A percentile compares a stretch with the other conserved stretches of the same genome.
Conservation (phyloP, 371 early-diverging fungal species). For the Massospora cicadina region DNA sequence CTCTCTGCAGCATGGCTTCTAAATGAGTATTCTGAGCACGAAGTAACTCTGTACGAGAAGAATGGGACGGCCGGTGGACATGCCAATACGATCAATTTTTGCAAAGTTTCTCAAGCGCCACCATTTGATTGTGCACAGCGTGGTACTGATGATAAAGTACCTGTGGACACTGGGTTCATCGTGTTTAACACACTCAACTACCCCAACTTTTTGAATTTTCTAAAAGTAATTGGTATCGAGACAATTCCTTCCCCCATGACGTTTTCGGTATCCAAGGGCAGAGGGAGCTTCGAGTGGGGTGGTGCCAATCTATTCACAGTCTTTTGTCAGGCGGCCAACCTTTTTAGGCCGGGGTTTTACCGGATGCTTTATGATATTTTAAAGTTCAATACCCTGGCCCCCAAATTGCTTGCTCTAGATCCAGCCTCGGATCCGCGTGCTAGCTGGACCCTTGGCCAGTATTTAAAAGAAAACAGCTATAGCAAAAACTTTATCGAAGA, state of each 20-base stretch:
- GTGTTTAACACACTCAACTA: constrained; percentile 34
- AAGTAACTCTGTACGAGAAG: constrained; percentile 30
- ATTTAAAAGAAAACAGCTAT: constrained; percentile 23
- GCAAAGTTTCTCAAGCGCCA: constrained; percentile 12
- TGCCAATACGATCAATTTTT: constrained; percentile 33
- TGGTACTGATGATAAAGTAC: constrained; percentile 14
- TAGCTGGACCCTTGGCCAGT: constrained; percentile 22
- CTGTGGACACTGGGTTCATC: constrained; percentile 50
- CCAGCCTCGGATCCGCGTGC: constrained; percentile 10
- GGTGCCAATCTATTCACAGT: constrained; percentile 27
- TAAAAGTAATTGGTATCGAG: constrained; percentile 22
- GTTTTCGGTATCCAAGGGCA: constrained; percentile 31
- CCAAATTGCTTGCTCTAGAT: constrained; percentile 14
- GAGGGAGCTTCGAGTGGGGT: constrained; percentile 43
- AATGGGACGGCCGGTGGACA: constrained; percentile 34
- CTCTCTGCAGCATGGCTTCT: constrained; percentile 31
- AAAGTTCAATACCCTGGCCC: constrained; percentile 29
- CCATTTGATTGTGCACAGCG: background rate
- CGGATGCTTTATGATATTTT: constrained; percentile 28
- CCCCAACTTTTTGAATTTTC: constrained; percentile 20
- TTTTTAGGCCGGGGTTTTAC: constrained; percentile 23
- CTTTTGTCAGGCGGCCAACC: constrained; percentile 28
- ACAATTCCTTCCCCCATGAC: constrained; percentile 26
- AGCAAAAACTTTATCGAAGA: constrained; percentile 29
- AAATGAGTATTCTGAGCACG: constrained; percentile 16